Base-by-base conservation (phyloP, 1,284 basidiomycete genomes). In the Microbotryum lychnidis-dioicae region DNA sequence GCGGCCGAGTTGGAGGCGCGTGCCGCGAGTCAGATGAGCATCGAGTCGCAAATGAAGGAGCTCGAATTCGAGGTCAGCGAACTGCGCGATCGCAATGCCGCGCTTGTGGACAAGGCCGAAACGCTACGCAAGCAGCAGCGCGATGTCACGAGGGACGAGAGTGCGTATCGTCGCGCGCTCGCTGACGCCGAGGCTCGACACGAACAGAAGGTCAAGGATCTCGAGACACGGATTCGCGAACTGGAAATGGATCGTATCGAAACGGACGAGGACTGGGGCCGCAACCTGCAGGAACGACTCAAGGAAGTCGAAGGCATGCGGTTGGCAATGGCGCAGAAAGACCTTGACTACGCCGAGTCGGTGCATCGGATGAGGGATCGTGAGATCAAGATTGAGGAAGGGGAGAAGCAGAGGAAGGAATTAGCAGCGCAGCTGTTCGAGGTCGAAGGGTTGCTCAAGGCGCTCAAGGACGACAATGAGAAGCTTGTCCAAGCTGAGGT, bases 1-100 rank as follows among this genome's bases (percentile, higher is more conserved):
- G 89, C 93, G 73, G 89, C 87, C 16, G 91, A 96, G 71, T 75
- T 87, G 18, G 92, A 97, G 76, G 86, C 87, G 0, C 83, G 85
- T 1, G 84, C 86, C 63, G 82, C 82, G 4, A 83, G 87, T 63
- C 79, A 85, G 1, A 89, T 90, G 69, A 81, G 80, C 0, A 75
- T 91, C 37, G 83, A 87, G 68, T 83, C 84, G 55, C 85, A 87
- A 70, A 86, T 84, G 31, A 84, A 84, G 10, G 92, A 97, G 73
- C 78, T 89, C 44, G 84, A 90, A 69, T 92, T 87, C 72, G 89
- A 92, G 72, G 77, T 93, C 2, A 83, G 86, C 31, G 91, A 94
- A 73, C 76, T 84, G 6, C 80, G 81, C 45, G 90, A 72, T 31
- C 64, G 65, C 6, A 45, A 44, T 9, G 62, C 69, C 0, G 64